These are phyloP conservation scores for Neurospora discreta DNA, from an alignment of 495 filamentous ascomycete genomes.

Conservation along the genomic window DNA sequence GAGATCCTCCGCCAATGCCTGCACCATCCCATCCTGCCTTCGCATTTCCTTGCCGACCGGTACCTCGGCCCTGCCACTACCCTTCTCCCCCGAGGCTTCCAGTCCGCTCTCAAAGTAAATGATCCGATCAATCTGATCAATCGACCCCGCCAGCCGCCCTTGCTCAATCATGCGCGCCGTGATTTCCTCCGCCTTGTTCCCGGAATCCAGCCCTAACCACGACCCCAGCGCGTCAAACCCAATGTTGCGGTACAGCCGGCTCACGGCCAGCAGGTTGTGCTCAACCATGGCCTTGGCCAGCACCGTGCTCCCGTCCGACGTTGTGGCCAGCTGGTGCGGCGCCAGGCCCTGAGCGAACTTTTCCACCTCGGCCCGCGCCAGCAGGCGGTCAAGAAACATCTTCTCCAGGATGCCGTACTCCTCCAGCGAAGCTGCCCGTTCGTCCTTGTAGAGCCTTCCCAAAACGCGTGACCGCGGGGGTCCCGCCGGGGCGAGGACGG, in stretches of 20 bases:
- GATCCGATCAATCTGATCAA: conserved; percentile 86
- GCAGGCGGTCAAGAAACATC: conserved; percentile 86
- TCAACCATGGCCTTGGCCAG: conserved; percentile 91
- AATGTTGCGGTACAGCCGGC: conserved; percentile 84
- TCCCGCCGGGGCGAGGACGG: conserved; percentile 87
- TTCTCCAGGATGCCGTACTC: conserved; percentile 91
- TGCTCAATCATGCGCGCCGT: conserved; percentile 95
- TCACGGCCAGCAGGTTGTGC: conserved; percentile 83
- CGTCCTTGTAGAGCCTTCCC: conserved; percentile 86
- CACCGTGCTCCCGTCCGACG: conserved; percentile 82
- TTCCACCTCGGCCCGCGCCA: conserved; percentile 67
- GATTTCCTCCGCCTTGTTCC: conserved; percentile 78
- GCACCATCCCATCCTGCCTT: conserved; percentile 82
- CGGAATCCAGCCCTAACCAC: conserved; percentile 60
- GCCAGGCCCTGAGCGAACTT: conserved; percentile 71
- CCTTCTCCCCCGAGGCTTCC: conserved; percentile 55
- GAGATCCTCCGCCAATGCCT: conserved; percentile 74
- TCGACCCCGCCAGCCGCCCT: conserved; percentile 70
- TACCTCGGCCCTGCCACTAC: conserved; percentile 44
- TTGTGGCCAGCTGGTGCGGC: conserved; percentile 82
- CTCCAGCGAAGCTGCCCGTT: conserved; percentile 60
- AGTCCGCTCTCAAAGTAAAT: conserved; percentile 67
- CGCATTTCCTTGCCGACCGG: conserved; percentile 57
- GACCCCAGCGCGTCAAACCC: conserved; percentile 62
- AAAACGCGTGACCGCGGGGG: conserved; percentile 70